A percentile compares a stretch with the other conserved stretches of the same genome.
Conservation (phyloP, 257 asterid genomes). For the Solanum acaule region DNA sequence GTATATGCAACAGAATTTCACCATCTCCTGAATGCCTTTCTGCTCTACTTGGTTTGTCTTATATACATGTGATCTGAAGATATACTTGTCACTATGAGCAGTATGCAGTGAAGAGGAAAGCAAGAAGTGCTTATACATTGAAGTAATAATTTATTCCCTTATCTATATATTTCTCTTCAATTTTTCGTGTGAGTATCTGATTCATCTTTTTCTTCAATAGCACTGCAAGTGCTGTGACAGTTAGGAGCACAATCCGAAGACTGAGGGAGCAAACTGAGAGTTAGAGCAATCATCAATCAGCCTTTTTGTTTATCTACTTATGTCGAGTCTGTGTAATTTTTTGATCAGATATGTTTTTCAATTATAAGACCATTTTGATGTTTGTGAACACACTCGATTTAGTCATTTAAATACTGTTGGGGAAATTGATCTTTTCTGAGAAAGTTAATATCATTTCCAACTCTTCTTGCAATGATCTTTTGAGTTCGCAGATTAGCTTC, state of each 20-base stretch:
- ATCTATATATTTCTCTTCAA: too few species aligned
- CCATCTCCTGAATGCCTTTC: not conserved
- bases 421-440: not conserved
- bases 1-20: not conserved
- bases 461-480: too few species aligned
- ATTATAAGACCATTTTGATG: not conserved
- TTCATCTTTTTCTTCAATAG: constrained; percentile 7
- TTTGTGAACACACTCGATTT: not conserved
- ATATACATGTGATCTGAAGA: not conserved
- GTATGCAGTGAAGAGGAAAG: constrained; percentile 40
- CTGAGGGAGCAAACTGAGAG: constrained; percentile 42
- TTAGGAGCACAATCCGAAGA: constrained; percentile 37
- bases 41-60: not conserved
- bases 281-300: not conserved
- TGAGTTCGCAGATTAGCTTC: too few species aligned
- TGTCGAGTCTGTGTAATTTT: not conserved
- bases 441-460: too few species aligned
- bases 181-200: not conserved
- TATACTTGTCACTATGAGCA: not conserved
- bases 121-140: constrained; percentile 42
- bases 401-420: not conserved
- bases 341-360: not conserved
- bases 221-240: constrained; percentile 41
- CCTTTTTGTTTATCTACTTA: not conserved
- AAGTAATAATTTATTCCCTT: constrained; percentile 13